A percentile compares a stretch with the other conserved stretches of the same genome.
Evolutionary conservation across 345 rosid genomes (phyloP).

Genomic region (Dimocarpus longan): DNA sequence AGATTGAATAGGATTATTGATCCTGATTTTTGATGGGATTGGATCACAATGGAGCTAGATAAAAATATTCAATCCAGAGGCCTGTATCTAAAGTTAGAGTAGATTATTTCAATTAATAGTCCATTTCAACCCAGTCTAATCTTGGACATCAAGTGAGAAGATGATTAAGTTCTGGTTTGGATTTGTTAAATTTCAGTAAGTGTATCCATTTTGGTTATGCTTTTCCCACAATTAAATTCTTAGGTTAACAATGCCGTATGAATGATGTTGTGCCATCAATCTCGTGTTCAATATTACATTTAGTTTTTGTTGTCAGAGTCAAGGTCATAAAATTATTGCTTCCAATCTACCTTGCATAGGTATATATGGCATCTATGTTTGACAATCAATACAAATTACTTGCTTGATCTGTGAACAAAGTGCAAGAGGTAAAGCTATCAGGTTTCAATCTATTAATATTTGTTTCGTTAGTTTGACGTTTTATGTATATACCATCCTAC

Average conservation of each 20-base stretch:
- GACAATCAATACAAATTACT: conserved; percentile 86
- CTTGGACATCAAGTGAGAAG: neutral
- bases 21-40: too few relatives aligned
- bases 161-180: neutral
- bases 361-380: conserved; percentile 92
- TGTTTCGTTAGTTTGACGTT: neutral
- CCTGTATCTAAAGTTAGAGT: neutral
- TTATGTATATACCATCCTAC: neutral
- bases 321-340: neutral
- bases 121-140: neutral
- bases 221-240: neutral
- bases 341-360: conserved; percentile 41
- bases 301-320: neutral
- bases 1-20: neutral
- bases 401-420: conserved; percentile 91
- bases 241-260: neutral
- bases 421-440: conserved; percentile 69
- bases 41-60: neutral
- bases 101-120: neutral
- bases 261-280: neutral
- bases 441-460: neutral
- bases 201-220: neutral
- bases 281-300: neutral
- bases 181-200: neutral
- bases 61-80: neutral